Percentiles rank a stretch among this genome's conserved stretches.
Evolutionary conservation across 768 basidiomycete species (phyloP).

Genomic region (Serendipita vermifera): DNA sequence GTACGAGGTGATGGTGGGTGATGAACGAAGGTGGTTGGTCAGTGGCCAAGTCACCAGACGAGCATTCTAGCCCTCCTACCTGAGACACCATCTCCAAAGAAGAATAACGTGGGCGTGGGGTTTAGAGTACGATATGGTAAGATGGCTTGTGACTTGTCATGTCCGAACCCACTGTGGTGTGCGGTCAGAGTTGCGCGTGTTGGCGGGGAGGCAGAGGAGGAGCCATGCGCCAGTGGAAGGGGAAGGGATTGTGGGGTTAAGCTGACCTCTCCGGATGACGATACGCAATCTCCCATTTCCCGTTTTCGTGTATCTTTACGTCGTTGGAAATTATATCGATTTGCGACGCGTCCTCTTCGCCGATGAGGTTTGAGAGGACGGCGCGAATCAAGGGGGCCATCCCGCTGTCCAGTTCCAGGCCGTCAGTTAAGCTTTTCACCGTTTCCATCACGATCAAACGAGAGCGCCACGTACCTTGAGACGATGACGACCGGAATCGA

Average conservation of each 20-base stretch:
- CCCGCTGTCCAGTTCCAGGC: conserved; percentile 36
- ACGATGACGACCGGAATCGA: conserved; percentile 87
- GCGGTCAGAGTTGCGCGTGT: too few relatives aligned
- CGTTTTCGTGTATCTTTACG: conserved; percentile 49
- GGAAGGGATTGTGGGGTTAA: not conserved
- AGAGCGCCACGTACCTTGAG: conserved; percentile 47
- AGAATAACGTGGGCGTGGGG: conserved; percentile 72
- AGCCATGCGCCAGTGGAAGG: not conserved
- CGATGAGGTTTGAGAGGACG: conserved; percentile 71
- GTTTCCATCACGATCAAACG: not conserved
- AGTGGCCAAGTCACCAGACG: too few relatives aligned
- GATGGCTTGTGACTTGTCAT: conserved; percentile 94
- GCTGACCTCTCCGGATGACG: conserved; percentile 75
- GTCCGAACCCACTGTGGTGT: conserved; percentile 62
- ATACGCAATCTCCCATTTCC: conserved; percentile 71
- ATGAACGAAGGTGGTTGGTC: too few relatives aligned
- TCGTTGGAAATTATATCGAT: conserved; percentile 95
- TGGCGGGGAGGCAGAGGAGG: not conserved
- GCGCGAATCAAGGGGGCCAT: conserved; percentile 92
- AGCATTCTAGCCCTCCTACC: too few relatives aligned
- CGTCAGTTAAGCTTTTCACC: not conserved
- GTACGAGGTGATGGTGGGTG: too few relatives aligned
- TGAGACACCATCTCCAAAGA: conserved; percentile 96
- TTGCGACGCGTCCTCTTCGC: conserved; percentile 46
- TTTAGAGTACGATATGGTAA: conserved; percentile 68